Evolutionary conservation across 768 basidiomycete genomes (phyloP).

Genomic region (Mycena metata): DNA sequence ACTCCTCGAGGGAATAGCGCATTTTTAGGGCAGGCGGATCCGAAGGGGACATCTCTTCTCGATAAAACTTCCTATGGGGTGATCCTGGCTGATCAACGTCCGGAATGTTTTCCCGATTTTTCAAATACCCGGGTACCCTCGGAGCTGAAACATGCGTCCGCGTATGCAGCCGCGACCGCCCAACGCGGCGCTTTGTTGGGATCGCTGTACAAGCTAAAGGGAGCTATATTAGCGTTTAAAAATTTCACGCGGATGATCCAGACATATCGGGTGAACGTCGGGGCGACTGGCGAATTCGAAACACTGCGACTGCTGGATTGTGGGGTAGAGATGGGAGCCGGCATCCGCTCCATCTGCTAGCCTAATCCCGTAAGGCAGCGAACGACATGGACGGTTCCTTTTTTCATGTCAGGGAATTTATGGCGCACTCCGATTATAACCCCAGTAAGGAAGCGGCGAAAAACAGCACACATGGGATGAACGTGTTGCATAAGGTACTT

Average conservation of each 20-base stretch:
- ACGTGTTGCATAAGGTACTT: not conserved
- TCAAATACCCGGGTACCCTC: not conserved
- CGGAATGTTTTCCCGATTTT: not conserved
- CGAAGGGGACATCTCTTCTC: slow-evolving; percentile 3
- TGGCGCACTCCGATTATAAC: not conserved
- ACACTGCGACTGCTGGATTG: too few relatives aligned
- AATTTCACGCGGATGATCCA: too few relatives aligned
- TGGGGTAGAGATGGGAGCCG: not conserved
- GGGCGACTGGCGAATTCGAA: too few relatives aligned
- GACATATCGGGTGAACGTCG: too few relatives aligned
- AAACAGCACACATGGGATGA: not conserved
- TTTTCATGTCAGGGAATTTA: not conserved
- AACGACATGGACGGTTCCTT: not conserved
- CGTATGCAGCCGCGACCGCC: too few relatives aligned
- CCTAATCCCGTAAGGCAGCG: slow-evolving; percentile 15
- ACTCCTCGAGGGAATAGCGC: not conserved
- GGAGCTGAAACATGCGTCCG: too few relatives aligned
- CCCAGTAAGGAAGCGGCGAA: not conserved
- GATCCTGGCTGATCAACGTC: slow-evolving; percentile 2
- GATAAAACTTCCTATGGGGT: slow-evolving; percentile 8
- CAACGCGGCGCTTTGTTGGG: slow-evolving; percentile 2
- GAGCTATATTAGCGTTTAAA: too few relatives aligned
- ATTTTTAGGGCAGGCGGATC: slow-evolving; percentile 4
- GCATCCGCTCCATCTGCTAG: slow-evolving; percentile 13
- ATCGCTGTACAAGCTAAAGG: too few relatives aligned